Percentiles rank a stretch among this genome's conserved stretches.
These are phyloP conservation scores for Vigna hirtella DNA, from an alignment of 306 rosid species.

Conservation along the genomic window DNA sequence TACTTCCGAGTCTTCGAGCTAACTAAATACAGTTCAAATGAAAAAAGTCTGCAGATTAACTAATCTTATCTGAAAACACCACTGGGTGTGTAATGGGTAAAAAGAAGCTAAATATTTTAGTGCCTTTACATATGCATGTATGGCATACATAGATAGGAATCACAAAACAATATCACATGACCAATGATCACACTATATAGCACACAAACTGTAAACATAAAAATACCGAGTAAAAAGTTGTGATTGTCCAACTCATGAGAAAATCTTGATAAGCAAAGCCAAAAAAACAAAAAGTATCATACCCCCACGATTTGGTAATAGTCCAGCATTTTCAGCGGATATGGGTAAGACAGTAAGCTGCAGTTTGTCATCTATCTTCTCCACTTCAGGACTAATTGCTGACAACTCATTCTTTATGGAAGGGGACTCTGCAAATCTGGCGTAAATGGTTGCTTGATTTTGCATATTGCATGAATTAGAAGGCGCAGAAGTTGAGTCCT, in stretches of 20 bases:
- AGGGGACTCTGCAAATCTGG: slow-evolving; percentile 75
- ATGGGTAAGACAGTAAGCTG: slow-evolving; percentile 65
- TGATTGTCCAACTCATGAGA: slow-evolving; percentile 4
- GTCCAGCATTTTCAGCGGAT: slow-evolving; percentile 78
- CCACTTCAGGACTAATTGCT: slow-evolving; percentile 45
- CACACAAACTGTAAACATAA: slow-evolving; percentile 3
- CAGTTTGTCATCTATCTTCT: slow-evolving; percentile 46
- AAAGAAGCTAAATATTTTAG: slow-evolving; percentile 2
- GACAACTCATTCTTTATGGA: slow-evolving; percentile 51
- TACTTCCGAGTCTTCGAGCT: background rate
- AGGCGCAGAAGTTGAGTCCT: slow-evolving; percentile 52
- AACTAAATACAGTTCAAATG: slow-evolving; percentile 24
- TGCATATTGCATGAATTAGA: slow-evolving; percentile 62
- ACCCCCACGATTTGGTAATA: slow-evolving; percentile 79
- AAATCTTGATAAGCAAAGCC: slow-evolving; percentile 12
- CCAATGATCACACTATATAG: background rate
- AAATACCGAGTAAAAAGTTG: slow-evolving; percentile 9
- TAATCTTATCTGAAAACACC: slow-evolving; percentile 35
- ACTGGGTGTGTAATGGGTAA: background rate
- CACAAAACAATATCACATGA: slow-evolving; percentile 10
- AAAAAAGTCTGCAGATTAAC: slow-evolving; percentile 2
- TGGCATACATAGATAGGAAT: slow-evolving; percentile 14
- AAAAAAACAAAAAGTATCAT: slow-evolving; percentile 37
- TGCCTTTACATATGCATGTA: background rate
- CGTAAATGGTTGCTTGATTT: slow-evolving; percentile 71